Conservation (phyloP, 1,284 basidiomycete species). For the Leccinum pseudoinsigne region DNA sequence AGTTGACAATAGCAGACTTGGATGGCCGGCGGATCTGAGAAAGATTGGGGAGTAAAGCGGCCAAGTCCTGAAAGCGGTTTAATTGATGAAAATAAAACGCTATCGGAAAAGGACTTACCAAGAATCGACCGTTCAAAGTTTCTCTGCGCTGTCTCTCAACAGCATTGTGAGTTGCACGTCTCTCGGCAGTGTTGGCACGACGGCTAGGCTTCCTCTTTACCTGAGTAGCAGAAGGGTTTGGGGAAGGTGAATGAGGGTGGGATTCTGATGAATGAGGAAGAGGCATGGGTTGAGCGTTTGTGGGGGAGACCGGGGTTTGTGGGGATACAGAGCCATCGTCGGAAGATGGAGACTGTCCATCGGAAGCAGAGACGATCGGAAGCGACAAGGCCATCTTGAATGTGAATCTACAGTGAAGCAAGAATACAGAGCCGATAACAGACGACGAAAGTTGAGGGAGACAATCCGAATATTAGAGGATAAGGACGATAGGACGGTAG, state of each 20-base stretch:
- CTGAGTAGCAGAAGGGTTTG: slow-evolving; percentile 29
- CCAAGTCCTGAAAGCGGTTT: slow-evolving; percentile 64
- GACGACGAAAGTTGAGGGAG: neutral
- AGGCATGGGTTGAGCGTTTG: slow-evolving; percentile 37
- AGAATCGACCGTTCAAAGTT: slow-evolving; percentile 87
- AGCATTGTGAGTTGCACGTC: slow-evolving; percentile 92
- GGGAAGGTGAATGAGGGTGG: slow-evolving; percentile 22
- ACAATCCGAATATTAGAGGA: slow-evolving; percentile 22
- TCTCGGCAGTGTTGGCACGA: slow-evolving; percentile 91
- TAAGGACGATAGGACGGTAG: slow-evolving; percentile 18
- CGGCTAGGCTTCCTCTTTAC: slow-evolving; percentile 75
- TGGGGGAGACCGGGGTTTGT: slow-evolving; percentile 51
- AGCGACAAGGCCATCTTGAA: slow-evolving; percentile 55
- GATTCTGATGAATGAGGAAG: slow-evolving; percentile 30
- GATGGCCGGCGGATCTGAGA: slow-evolving; percentile 88
- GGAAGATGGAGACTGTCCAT: slow-evolving; percentile 42
- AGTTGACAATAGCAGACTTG: slow-evolving; percentile 95
- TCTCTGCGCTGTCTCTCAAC: slow-evolving; percentile 91
- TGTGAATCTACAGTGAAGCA: slow-evolving; percentile 20
- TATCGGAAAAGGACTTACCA: slow-evolving; percentile 49
- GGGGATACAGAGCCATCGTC: slow-evolving; percentile 48
- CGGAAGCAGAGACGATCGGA: slow-evolving; percentile 44
- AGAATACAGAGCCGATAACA: slow-evolving; percentile 15
- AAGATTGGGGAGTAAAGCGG: slow-evolving; percentile 85
- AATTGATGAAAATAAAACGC: slow-evolving; percentile 19